A percentile compares a stretch with the other conserved stretches of the same genome.
Conservation (phyloP, 352 stramenopile species). For the Halophytophthora batemanensis region DNA sequence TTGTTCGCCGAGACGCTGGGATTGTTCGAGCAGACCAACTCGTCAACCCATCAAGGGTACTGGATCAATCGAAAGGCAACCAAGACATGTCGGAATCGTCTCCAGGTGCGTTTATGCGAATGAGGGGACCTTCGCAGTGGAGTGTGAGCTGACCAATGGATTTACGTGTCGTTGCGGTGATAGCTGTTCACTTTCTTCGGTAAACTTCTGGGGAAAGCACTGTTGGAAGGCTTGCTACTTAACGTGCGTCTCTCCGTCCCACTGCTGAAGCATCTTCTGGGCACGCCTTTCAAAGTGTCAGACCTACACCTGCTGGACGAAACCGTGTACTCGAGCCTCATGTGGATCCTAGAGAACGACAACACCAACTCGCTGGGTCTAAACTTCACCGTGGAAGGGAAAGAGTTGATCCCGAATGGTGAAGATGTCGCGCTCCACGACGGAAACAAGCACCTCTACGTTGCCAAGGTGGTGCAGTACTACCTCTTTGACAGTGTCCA, state of each 20-base stretch:
- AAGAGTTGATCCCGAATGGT: slow-evolving; percentile 66
- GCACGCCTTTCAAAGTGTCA: slow-evolving; percentile 43
- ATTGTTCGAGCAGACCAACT: slow-evolving; percentile 49
- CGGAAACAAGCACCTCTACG: slow-evolving; percentile 94
- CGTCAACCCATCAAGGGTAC: slow-evolving; percentile 47
- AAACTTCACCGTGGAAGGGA: slow-evolving; percentile 58
- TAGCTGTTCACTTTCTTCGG: slow-evolving; percentile 84
- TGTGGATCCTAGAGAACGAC: slow-evolving; percentile 55
- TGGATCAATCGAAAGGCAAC: slow-evolving; percentile 49
- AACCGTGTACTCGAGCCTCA: slow-evolving; percentile 65
- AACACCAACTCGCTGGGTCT: slow-evolving; percentile 51
- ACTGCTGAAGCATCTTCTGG: slow-evolving; percentile 70
- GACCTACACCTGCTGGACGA: slow-evolving; percentile 74
- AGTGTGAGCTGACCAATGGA: not conserved
- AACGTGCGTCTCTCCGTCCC: slow-evolving; percentile 65
- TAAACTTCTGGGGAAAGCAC: slow-evolving; percentile 57
- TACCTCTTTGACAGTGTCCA: slow-evolving; percentile 92
- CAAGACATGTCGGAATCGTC: slow-evolving; percentile 23
- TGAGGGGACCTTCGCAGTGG: not conserved
- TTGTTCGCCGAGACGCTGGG: slow-evolving; percentile 50
- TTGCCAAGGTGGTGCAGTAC: slow-evolving; percentile 92
- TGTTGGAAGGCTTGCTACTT: slow-evolving; percentile 73
- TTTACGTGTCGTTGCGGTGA: not conserved
- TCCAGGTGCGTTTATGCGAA: slow-evolving; percentile 30
- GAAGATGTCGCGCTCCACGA: slow-evolving; percentile 81